These are phyloP conservation scores for Coemansia sp. DNA, from an alignment of 192 early-diverging fungal species.

Conservation along the genomic window DNA sequence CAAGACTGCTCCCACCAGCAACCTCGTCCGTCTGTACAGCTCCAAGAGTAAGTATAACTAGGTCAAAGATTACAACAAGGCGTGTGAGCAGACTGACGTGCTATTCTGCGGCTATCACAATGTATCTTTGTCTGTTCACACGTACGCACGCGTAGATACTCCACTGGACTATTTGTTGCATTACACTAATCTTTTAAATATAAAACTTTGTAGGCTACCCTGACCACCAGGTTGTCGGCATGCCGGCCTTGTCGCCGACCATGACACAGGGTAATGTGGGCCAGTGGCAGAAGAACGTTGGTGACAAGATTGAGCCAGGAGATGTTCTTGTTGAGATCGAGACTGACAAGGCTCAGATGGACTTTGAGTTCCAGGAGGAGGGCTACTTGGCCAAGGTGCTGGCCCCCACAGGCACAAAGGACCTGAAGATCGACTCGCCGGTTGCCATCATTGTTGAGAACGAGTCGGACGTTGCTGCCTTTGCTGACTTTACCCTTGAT, in stretches of 20 bases:
- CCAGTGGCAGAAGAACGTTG: slow-evolving; percentile 89
- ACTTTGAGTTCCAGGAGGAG: slow-evolving; percentile 97
- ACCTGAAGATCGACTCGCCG: slow-evolving; percentile 82
- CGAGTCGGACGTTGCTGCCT: slow-evolving; percentile 80
- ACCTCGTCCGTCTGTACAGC: slow-evolving; percentile 44
- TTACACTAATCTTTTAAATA: too few species aligned
- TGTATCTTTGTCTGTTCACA: too few species aligned
- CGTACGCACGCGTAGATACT: too few species aligned
- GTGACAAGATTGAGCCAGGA: slow-evolving; percentile 83
- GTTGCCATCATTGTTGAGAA: slow-evolving; percentile 90
- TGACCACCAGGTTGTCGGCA: slow-evolving; percentile 72
- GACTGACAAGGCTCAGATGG: slow-evolving; percentile 99
- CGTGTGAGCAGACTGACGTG: too few species aligned
- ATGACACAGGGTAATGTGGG: slow-evolving; percentile 97
- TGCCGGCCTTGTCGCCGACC: slow-evolving; percentile 96
- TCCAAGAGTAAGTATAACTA: slow-evolving; percentile 31
- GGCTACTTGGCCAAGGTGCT: slow-evolving; percentile 93
- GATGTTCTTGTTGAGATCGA: slow-evolving; percentile 95
- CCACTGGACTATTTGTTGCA: too few species aligned
- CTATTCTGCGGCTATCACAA: too few species aligned
- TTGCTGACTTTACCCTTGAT: slow-evolving; percentile 74
- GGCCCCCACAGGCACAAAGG: slow-evolving; percentile 80
- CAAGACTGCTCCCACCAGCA: slow-evolving; percentile 13
- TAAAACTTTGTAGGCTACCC: slow-evolving; percentile 51
- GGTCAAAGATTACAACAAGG: too few species aligned